Conservation (phyloP, 495 filamentous ascomycete species). For the Penicillium canariense region DNA sequence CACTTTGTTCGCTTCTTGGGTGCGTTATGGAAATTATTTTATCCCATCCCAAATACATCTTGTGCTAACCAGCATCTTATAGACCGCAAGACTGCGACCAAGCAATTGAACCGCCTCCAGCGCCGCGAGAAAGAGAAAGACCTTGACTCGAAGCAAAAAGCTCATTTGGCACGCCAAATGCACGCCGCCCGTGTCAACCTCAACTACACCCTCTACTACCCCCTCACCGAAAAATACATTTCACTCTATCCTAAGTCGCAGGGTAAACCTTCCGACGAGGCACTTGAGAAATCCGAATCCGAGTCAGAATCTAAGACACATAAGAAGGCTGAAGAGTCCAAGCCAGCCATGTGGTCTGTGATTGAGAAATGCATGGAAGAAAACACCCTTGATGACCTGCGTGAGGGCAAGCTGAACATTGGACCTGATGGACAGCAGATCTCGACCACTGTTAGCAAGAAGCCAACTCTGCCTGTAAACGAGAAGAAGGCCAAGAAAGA, state of each 20-base stretch:
- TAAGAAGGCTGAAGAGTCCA: conserved; percentile 20
- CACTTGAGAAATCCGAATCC: conserved; percentile 16
- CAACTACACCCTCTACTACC: conserved; percentile 83
- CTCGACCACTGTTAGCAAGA: background rate
- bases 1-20: conserved; percentile 94
- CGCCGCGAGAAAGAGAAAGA: conserved; percentile 47
- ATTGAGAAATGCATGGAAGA: conserved; percentile 70
- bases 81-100: conserved; percentile 84
- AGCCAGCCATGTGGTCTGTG: conserved; percentile 63
- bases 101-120: conserved; percentile 60
- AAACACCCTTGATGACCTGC: conserved; percentile 56
- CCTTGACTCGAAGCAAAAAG: conserved; percentile 46
- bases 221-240: conserved; percentile 74
- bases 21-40: conserved; percentile 16
- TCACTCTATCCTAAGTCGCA: conserved; percentile 63
- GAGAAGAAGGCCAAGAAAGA: conserved; percentile 16
- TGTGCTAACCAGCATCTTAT: background rate
- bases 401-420: conserved; percentile 47
- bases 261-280: conserved; percentile 19
- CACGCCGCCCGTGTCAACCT: conserved; percentile 74
- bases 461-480: background rate
- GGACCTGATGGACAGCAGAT: conserved; percentile 24
- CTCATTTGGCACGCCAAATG: conserved; percentile 54
- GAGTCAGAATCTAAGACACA: conserved; percentile 20
- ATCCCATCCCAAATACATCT: background rate